Conservation (phyloP, 441 rosid species). For the Eruca vesicaria region DNA sequence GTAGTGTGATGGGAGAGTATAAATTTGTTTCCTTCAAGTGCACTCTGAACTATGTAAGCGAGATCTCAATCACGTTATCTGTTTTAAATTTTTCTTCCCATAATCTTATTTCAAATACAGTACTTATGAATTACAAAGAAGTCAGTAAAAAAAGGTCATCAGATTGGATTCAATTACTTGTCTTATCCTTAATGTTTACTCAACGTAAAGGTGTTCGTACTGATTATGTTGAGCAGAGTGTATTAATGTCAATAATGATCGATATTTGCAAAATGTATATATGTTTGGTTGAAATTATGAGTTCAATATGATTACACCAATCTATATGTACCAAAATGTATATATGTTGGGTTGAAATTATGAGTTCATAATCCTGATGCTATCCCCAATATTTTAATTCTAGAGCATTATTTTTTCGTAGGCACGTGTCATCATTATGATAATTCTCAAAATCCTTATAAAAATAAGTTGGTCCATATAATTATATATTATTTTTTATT, state of each 20-base stretch:
- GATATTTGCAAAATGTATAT: not conserved
- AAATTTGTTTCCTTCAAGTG: not conserved
- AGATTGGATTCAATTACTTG: constrained; percentile 1
- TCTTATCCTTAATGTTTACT: constrained; percentile 32
- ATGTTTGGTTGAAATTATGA: constrained; percentile 21
- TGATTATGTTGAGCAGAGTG: constrained; percentile 23
- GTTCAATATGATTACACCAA: constrained; percentile 5
- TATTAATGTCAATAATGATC: constrained; percentile 24
- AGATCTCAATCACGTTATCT: not conserved
- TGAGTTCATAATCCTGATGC: too few relatives aligned
- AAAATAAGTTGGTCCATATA: too few relatives aligned
- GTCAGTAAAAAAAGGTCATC: not conserved
- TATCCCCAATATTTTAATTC: too few relatives aligned
- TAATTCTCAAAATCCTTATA: too few relatives aligned
- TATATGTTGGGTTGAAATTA: too few relatives aligned
- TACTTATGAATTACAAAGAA: not conserved
- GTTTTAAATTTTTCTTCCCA: not conserved
- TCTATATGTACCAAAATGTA: not conserved
- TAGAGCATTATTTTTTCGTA: too few relatives aligned
- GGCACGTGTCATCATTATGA: too few relatives aligned
- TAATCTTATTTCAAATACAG: not conserved
- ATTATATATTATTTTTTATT: too few relatives aligned
- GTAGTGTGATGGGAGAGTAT: not conserved
- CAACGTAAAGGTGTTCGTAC: constrained; percentile 19
- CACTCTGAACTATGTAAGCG: not conserved